Base-by-base conservation (phyloP, 768 basidiomycete species). In the Boletales sp. region DNA sequence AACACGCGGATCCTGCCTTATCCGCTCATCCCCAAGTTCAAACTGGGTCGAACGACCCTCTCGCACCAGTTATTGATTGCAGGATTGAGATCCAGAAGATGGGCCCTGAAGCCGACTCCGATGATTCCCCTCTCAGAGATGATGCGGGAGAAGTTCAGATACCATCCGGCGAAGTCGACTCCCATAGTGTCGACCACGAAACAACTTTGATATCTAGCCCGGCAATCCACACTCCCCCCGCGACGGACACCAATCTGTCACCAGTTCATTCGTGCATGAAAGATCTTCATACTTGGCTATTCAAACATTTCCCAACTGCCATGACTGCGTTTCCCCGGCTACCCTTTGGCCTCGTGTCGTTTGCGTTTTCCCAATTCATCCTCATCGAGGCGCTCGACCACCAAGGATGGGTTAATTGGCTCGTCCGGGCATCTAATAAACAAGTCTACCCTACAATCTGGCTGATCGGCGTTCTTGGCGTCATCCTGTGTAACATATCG, bases 281-380 rank as follows among this genome's bases (percentile, higher is more conserved):
- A 2, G 38, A 19, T 13, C 31, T 61, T 8, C 38, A 47, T 27
- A 8, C 34, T 3, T 15, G 13, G 15, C 51, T 52, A 21, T 70
- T 30, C 52, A 49, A 17, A 17, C 72, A 74, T 39, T 90, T 90
- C 64, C 92, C 91, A 0, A 93, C 88, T 1, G 74, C 87, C 53
- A 74, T 78, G 63, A 79, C 79, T 10, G 80, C 83, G 17, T 69
- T 84, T 19, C 77, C 81, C 0, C 79, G 85, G n/a, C 74, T 94
- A 0, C 94, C 93, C 0, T 82, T 93, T 51, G 77, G 82, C 12
- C 81, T 97, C 7, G 72, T 97, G 14, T 91, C 91, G 0, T 98
- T 98, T 62, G 90, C 93, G 1, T 93, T 97, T 63, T 85, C 87
- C 1, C 92, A n/a, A n/a, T n/a, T n/a, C n/a, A n/a, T n/a, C n/a